Evolutionary conservation across 1,139 yeast genomes (phyloP).

Genomic region (Suhomyces kunorum): DNA sequence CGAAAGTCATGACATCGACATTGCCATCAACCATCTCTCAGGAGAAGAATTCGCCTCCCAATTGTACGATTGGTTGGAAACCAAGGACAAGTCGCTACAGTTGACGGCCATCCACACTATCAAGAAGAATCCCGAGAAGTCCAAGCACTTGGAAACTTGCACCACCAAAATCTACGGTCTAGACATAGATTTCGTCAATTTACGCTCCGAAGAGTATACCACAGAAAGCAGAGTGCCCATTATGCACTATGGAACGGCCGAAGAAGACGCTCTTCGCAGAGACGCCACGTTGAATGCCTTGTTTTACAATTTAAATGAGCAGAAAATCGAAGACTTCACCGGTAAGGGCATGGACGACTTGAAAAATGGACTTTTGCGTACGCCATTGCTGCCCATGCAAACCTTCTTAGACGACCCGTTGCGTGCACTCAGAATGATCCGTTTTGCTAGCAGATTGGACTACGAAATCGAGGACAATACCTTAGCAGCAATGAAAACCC

Average conservation of each 20-base stretch:
- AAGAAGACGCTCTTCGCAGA: conserved; percentile 86
- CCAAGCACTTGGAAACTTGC: conserved; percentile 95
- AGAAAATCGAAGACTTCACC: conserved; percentile 81
- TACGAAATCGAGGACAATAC: conserved; percentile 66
- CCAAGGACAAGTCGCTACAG: conserved; percentile 41
- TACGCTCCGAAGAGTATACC: conserved; percentile 84
- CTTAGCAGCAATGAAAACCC: conserved; percentile 62
- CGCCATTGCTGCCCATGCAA: conserved; percentile 81
- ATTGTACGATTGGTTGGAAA: conserved; percentile 55
- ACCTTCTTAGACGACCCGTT: conserved; percentile 94
- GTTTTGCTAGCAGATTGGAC: conserved; percentile 82
- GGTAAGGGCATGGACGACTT: conserved; percentile 73
- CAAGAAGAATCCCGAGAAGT: conserved; percentile 89
- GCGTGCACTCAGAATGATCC: conserved; percentile 75
- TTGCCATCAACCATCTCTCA: conserved; percentile 79
- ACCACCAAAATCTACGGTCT: conserved; percentile 80
- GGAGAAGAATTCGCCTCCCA: conserved; percentile 84
- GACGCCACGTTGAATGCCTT: conserved; percentile 94
- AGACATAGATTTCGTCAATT: conserved; percentile 89
- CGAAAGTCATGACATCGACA: conserved; percentile 84
- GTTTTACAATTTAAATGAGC: conserved; percentile 74
- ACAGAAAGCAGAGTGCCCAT: conserved; percentile 80
- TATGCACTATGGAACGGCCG: conserved; percentile 80
- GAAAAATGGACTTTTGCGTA: conserved; percentile 66
- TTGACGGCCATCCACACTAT: conserved; percentile 71